A percentile compares a stretch with the other conserved stretches of the same genome.
These are phyloP conservation scores for Liquidambar formosana DNA, from an alignment of 164 flowering plant genomes.

Conservation along the genomic window DNA sequence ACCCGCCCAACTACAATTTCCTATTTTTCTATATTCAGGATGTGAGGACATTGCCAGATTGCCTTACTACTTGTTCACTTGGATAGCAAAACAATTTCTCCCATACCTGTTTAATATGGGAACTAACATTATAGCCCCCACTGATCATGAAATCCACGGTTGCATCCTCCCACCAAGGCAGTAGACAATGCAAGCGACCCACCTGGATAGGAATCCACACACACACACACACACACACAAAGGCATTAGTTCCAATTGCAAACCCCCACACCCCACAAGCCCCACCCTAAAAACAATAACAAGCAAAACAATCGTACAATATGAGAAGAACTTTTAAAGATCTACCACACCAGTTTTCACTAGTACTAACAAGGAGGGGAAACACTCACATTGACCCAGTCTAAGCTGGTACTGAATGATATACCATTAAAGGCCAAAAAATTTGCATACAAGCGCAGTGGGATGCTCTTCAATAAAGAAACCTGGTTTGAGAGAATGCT, in stretches of 20 bases:
- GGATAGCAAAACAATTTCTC: not conserved
- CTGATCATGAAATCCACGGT: constrained; percentile 80
- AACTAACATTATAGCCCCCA: constrained; percentile 79
- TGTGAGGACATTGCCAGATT: not conserved
- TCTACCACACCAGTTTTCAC: not conserved
- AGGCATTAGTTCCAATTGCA: too few species aligned
- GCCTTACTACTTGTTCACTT: not conserved
- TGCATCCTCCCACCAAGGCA: constrained; percentile 97
- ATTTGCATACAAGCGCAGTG: constrained; percentile 58
- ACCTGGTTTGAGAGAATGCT: constrained; percentile 37
- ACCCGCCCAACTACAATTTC: not conserved
- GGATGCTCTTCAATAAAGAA: constrained; percentile 54
- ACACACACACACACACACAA: too few species aligned
- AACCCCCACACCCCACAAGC: too few species aligned
- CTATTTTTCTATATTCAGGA: not conserved
- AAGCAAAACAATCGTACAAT: not conserved
- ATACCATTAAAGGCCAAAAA: constrained; percentile 38
- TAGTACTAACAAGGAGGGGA: not conserved
- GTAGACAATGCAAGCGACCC: constrained; percentile 85
- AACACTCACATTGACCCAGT: constrained; percentile 54
- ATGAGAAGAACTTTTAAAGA: not conserved
- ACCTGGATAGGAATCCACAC: constrained; percentile 57
- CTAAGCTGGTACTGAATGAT: constrained; percentile 41
- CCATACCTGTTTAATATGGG: constrained; percentile 58
- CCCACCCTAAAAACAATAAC: constrained; percentile 3